Conservation (phyloP, 106 monocot genomes). For the Platanthera zijinensis region DNA sequence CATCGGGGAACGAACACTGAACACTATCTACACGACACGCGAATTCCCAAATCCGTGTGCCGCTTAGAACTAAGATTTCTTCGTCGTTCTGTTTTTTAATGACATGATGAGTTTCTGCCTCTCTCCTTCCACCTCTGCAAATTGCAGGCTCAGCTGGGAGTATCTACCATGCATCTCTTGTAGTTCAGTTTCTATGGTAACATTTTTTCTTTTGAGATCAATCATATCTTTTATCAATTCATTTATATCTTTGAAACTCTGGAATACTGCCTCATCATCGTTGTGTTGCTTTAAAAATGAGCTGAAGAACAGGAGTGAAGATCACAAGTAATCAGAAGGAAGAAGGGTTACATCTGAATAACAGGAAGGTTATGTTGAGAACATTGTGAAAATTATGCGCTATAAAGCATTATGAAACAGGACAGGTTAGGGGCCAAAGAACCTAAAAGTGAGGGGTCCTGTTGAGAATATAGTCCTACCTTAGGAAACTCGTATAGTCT, state of each 20-base stretch:
- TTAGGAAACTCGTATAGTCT: too few relatives aligned
- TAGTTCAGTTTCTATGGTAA: constrained; percentile 64
- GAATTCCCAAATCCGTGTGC: background rate
- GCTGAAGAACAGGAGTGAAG: constrained; percentile 23
- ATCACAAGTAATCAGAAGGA: background rate
- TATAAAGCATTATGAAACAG: background rate
- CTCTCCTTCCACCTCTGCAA: constrained; percentile 98
- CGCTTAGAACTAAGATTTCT: constrained; percentile 17
- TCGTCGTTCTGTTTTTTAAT: constrained; percentile 58
- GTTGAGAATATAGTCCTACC: too few relatives aligned
- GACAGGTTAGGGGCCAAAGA: background rate
- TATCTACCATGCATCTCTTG: constrained; percentile 87
- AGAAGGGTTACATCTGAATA: background rate
- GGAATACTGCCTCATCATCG: constrained; percentile 59
- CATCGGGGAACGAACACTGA: background rate
- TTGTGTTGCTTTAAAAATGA: constrained; percentile 73
- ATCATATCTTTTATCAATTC: constrained; percentile 89
- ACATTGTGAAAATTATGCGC: background rate
- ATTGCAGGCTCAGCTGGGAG: constrained; percentile 84
- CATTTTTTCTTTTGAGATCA: constrained; percentile 51
- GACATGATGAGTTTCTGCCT: constrained; percentile 86
- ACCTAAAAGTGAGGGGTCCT: too few relatives aligned
- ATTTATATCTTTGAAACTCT: constrained; percentile 87
- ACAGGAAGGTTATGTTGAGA: background rate
- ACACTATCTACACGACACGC: background rate